Conservation (phyloP, 805 yeast genomes). For the Candida montana region DNA sequence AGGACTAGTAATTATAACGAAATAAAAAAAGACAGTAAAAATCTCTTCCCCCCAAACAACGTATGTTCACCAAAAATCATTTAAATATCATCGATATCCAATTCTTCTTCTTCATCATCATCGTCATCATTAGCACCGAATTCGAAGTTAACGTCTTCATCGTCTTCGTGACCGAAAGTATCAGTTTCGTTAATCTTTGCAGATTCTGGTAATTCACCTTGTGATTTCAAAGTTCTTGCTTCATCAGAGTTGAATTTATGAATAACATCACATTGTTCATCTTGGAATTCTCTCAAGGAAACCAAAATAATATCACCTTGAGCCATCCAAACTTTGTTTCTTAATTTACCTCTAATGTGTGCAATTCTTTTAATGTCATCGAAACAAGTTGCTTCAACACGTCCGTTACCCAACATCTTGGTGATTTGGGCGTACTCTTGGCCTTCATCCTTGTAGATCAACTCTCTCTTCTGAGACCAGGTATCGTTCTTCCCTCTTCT, state of each 20-base stretch:
- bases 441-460: slow-evolving; percentile 87
- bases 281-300: slow-evolving; percentile 97
- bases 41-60: not conserved
- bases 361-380: slow-evolving; percentile 94
- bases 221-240: slow-evolving; percentile 91
- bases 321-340: slow-evolving; percentile 99
- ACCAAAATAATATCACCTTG: slow-evolving; percentile 97
- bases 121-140: slow-evolving; percentile 89
- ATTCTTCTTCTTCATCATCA: slow-evolving; percentile 67
- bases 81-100: slow-evolving; percentile 94
- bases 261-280: slow-evolving; percentile 95
- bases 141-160: slow-evolving; percentile 96
- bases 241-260: slow-evolving; percentile 96
- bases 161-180: slow-evolving; percentile 93
- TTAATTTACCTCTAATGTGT: slow-evolving; percentile 96
- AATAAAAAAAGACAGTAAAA: slow-evolving; percentile 3
- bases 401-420: slow-evolving; percentile 97
- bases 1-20: slow-evolving; percentile 2
- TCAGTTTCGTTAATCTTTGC: slow-evolving; percentile 98
- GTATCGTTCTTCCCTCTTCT: slow-evolving; percentile 98
- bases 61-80: not conserved
- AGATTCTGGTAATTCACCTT: slow-evolving; percentile 95
- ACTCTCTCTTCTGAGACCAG: slow-evolving; percentile 89
- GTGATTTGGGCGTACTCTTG: slow-evolving; percentile 98
- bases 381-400: slow-evolving; percentile 92